phyloP scores from a whole-genome alignment of 2,329 filamentous ascomycete species.

The Apiospora malaysiana region DNA sequence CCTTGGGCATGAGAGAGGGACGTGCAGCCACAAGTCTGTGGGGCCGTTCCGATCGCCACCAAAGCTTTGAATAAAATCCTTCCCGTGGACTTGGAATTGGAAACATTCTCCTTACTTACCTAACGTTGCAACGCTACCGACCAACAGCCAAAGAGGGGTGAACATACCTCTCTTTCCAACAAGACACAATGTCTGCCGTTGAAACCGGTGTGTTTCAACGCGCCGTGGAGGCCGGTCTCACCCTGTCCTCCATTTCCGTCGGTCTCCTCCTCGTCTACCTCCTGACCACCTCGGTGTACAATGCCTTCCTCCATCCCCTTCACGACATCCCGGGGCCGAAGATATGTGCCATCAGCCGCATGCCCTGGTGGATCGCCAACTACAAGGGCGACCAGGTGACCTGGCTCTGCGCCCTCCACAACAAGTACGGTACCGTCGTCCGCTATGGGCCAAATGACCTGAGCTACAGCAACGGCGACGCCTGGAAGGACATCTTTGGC shows the following conservation, averaged over 20 bases:
- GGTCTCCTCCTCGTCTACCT: background rate
- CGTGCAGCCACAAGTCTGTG: too few relatives aligned
- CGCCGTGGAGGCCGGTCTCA: background rate
- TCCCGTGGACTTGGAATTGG: too few relatives aligned
- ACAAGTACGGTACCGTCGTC: conserved; percentile 31
- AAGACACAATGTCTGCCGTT: background rate
- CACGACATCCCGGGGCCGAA: background rate
- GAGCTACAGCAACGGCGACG: conserved; percentile 29
- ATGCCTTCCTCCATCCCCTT: background rate
- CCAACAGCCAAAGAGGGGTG: too few relatives aligned
- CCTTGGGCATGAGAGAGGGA: too few relatives aligned
- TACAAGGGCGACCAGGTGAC: conserved; percentile 30
- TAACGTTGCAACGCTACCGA: too few relatives aligned
- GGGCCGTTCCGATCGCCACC: too few relatives aligned
- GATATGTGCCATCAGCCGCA: conserved; percentile 27
- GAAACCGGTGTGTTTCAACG: background rate
- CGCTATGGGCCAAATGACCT: conserved; percentile 32
- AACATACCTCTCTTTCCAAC: background rate
- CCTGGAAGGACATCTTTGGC: conserved; percentile 33
- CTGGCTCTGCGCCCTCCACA: conserved; percentile 33
- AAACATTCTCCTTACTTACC: too few relatives aligned
- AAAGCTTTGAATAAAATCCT: too few relatives aligned
- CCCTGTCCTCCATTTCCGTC: too few relatives aligned
- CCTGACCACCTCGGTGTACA: background rate
- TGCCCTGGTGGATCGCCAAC: conserved; percentile 32